Base-by-base conservation (phyloP, 768 basidiomycete species). In the Antrodiella citrinella region DNA sequence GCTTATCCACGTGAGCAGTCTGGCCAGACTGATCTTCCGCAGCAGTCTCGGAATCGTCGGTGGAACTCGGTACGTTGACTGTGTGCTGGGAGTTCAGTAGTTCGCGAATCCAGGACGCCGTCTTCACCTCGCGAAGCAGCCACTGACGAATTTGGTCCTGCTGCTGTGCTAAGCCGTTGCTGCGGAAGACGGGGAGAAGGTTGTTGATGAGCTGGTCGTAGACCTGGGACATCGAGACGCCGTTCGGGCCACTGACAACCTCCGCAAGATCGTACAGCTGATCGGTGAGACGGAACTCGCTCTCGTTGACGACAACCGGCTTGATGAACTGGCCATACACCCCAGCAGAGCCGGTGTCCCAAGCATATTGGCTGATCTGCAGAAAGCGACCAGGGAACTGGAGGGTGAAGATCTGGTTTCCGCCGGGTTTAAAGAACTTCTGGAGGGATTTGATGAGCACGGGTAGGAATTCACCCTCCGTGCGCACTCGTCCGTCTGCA, bases 131-230 rank as follows among this genome's bases (percentile, higher is more conserved):
- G 42, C 54, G 58, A 25, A 65, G 26, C n/a, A 65, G 42, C 63
- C 62, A 65, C 7, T 51, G 30, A n/a, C 63, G 54, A 44, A 65
- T 65, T 43, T 60, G 54, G 39, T 54, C 52, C 39, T 61, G 63
- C 38, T 65, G 63, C 23, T 59, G 30, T 2, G 49, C 38, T 13
- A 65, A 53, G 20, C 43, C 51, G 30, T 48, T 54, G 38, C 22
- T 44, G 43, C 48, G 51, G 26, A 57, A 59, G 24, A 47, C 54
- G 7, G 63, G 63, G 18, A 65, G 53, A 0, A 65, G 53, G 24
- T 65, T 65, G 51, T 65, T 63, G 7, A 65, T 44, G n/a, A 56
- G 25, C 45, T 63, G 55, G 21, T 65, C 56, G 50, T 65, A 65
- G 2, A 65, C 57, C 18, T 61, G 52, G 7, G 63, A 63, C 2